These are phyloP conservation scores for Aspergillus oerlinghausenensis DNA, from an alignment of 2,329 filamentous ascomycete species.

Conservation along the genomic window DNA sequence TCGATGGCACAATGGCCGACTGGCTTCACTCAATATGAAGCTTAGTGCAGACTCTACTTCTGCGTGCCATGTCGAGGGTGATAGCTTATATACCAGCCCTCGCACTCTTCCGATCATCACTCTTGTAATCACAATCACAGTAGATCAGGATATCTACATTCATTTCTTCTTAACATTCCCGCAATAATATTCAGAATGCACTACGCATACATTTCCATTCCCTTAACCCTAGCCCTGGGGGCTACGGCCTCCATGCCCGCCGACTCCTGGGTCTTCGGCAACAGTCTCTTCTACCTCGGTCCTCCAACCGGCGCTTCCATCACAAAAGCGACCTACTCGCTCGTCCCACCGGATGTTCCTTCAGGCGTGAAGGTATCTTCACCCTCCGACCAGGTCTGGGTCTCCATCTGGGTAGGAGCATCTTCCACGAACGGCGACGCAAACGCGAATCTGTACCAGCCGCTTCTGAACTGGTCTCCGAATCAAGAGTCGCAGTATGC, in stretches of 20 bases:
- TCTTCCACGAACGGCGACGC: slow-evolving; percentile 7
- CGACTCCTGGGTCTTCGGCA: slow-evolving; percentile 15
- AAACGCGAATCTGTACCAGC: slow-evolving; percentile 13
- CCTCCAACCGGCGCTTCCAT: slow-evolving; percentile 13
- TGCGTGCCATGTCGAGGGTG: too few relatives aligned
- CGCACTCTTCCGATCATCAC: neutral
- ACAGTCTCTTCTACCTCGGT: slow-evolving; percentile 15
- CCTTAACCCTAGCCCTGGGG: neutral
- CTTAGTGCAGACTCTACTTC: too few relatives aligned
- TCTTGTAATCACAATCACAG: neutral
- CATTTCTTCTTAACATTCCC: neutral
- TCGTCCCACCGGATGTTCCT: slow-evolving; percentile 12
- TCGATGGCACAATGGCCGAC: too few relatives aligned
- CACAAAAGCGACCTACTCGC: slow-evolving; percentile 16
- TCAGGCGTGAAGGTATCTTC: slow-evolving; percentile 1
- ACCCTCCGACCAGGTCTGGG: slow-evolving; percentile 11
- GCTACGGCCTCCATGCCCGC: slow-evolving; percentile 6
- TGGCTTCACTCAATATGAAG: too few relatives aligned
- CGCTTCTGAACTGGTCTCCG: slow-evolving; percentile 16
- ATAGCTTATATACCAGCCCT: too few relatives aligned
- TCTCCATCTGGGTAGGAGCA: slow-evolving; percentile 16
- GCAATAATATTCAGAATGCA: slow-evolving; percentile 5
- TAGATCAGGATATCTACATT: slow-evolving; percentile 1
- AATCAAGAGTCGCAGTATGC: slow-evolving; percentile 15
- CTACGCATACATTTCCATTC: slow-evolving; percentile 2